Evolutionary conservation across 148 eudicot genomes (phyloP).

Genomic region (Rhododendron henanense): DNA sequence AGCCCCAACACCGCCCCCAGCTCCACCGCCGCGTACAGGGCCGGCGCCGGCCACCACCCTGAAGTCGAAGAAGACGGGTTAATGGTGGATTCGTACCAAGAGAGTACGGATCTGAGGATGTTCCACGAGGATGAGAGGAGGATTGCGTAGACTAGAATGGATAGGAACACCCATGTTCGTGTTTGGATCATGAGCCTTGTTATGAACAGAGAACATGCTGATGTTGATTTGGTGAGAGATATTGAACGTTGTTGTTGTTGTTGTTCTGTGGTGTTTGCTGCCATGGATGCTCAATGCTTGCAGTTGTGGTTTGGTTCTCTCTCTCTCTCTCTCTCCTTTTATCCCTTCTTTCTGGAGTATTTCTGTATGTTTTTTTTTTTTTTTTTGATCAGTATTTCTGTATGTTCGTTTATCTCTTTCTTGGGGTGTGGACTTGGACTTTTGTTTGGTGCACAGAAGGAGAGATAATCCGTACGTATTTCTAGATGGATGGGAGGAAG

Average conservation of each 20-base stretch:
- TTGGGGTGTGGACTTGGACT: background rate
- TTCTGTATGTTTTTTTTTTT: too few relatives aligned
- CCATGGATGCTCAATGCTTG: background rate
- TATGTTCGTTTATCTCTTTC: background rate
- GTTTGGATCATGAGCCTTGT: conserved; percentile 37
- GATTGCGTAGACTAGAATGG: conserved; percentile 30
- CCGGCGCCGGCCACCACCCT: conserved; percentile 32
- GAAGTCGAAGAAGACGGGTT: conserved; percentile 10
- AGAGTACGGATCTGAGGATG: conserved; percentile 36
- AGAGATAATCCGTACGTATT: too few relatives aligned
- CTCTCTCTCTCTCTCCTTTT: background rate
- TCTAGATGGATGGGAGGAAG: background rate
- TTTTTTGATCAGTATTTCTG: background rate
- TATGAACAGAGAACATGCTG: conserved; percentile 15
- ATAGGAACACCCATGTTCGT: conserved; percentile 44
- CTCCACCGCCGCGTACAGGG: conserved; percentile 52
- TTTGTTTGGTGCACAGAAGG: background rate
- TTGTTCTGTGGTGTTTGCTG: background rate
- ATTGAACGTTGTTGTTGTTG: background rate
- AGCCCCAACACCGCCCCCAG: conserved; percentile 63
- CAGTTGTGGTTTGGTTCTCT: background rate
- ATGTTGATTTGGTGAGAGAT: background rate
- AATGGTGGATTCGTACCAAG: conserved; percentile 30
- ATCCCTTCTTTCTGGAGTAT: background rate
- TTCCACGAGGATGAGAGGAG: conserved; percentile 46